Evolutionary conservation across 2,329 filamentous ascomycete genomes (phyloP), one percentile per base, ranked within the genome.

Genomic region (Colletotrichum cereale): DNA sequence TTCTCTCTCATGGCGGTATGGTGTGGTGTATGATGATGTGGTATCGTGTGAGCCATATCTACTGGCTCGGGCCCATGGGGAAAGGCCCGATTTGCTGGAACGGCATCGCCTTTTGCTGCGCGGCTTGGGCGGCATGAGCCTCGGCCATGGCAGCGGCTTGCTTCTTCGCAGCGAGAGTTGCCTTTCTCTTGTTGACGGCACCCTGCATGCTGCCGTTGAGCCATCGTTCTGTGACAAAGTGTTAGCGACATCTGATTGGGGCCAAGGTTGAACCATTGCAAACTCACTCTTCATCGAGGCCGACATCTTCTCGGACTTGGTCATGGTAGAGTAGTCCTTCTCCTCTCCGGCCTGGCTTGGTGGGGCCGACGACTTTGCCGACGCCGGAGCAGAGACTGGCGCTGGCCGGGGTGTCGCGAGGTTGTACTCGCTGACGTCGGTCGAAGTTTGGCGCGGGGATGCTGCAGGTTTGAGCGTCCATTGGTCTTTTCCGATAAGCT

Each of bases 221-320:
- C 88, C 88, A 90, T 69, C 88, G 87, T 72, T 86, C 87, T 89
- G 14, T 50, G 24, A 52, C 55, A 53, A 53, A 60, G 47, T n/a
- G 76, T 79, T 78, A 81, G 80, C 71, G 36, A 16, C 7, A 16
- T 52, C 38, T 29, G 74, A 5, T 3, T 60, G 67, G 24, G 52
- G 11, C 10, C n/a, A 12, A 10, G 44, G 2, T 12, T 34, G 31
- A 18, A 21, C 26, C 56, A 3, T 14, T n/a, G 18, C 34, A 21
- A n/a, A 79, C 85, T 81, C 82, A 90, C 88, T 87, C 82, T 89
- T 89, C 88, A 90, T 90, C 3, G 88, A 90, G 24, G 85, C 85
- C n/a, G 86, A 89, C 88, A 90, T 90, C 83, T 90, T 90, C 80
- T 90, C 88, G 38, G 87, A 89, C 81, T 90, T 90, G 58, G 87